A percentile compares a stretch with the other conserved stretches of the same genome.
Conservation (phyloP, 108 stramenopile species). For the Nitzschia sp. region DNA sequence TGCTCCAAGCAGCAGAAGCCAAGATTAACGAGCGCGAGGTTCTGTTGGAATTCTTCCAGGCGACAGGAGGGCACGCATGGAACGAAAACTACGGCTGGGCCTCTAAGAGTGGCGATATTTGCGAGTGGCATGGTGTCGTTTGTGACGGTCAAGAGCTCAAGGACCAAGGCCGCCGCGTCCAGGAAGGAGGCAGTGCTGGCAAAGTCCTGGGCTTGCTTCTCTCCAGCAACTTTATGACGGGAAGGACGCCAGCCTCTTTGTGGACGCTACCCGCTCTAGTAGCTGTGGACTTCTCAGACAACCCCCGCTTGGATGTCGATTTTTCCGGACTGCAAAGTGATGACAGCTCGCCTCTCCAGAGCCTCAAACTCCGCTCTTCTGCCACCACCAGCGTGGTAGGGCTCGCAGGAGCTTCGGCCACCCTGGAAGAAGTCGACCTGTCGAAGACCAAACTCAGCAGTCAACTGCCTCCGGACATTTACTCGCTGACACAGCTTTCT, state of each 20-base stretch:
- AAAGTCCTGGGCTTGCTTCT: constrained; percentile 20
- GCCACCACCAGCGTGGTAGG: constrained; percentile 25
- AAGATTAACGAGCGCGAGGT: constrained; percentile 26
- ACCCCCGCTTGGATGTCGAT: constrained; percentile 21
- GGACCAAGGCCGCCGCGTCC: neutral
- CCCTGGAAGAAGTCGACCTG: constrained; percentile 11
- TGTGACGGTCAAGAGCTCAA: constrained; percentile 11
- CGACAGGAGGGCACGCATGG: constrained; percentile 34
- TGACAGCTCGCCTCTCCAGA: neutral
- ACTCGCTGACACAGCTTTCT: constrained; percentile 43
- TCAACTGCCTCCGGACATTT: constrained; percentile 50
- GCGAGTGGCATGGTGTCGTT: constrained; percentile 32
- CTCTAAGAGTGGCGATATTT: constrained; percentile 30
- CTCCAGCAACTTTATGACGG: constrained; percentile 21
- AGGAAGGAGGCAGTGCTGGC: neutral
- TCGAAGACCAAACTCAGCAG: constrained; percentile 12
- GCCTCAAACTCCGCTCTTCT: neutral
- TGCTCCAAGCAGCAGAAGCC: neutral
- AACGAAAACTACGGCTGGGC: constrained; percentile 34
- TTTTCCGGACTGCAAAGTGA: constrained; percentile 12
- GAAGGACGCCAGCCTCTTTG: constrained; percentile 20
- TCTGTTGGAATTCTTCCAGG: constrained; percentile 29
- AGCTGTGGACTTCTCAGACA: constrained; percentile 10
- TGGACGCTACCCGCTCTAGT: constrained; percentile 23
- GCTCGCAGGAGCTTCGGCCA: neutral